Conservation (phyloP, 1,139 yeast species). For the Saccharomyces pastorianus region DNA sequence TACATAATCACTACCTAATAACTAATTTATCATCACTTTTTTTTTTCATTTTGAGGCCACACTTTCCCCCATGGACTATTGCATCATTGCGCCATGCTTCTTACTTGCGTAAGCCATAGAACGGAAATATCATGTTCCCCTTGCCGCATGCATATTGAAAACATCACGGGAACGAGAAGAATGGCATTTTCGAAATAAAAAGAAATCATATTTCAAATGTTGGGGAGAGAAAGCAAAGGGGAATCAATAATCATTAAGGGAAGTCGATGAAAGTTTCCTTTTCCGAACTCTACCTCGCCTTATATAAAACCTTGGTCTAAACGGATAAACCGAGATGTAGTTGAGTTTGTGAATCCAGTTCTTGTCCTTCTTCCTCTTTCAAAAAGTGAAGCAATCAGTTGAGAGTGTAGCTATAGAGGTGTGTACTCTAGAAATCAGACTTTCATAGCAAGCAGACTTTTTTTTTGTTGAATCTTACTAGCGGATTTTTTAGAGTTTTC, state of each 20-base stretch:
- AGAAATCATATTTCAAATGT: background rate
- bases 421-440: background rate
- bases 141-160: background rate
- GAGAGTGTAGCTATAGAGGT: background rate
- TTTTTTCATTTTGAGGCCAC: background rate
- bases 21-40: background rate
- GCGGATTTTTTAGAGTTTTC: background rate
- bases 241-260: background rate
- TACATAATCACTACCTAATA: background rate
- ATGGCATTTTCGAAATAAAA: background rate
- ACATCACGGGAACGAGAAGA: background rate
- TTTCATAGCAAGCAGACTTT: background rate
- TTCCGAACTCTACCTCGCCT: background rate
- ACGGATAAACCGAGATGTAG: background rate
- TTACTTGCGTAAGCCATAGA: background rate
- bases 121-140: background rate
- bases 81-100: background rate
- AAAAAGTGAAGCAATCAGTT: background rate
- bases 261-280: background rate
- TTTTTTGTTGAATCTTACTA: background rate
- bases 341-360: background rate
- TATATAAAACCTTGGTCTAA: background rate
- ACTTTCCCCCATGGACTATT: background rate
- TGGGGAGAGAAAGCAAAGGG: background rate
- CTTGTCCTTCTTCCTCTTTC: background rate